phyloP scores from a whole-genome alignment of 495 filamentous ascomycete species.

The Aspergillus saccharolyticus region DNA sequence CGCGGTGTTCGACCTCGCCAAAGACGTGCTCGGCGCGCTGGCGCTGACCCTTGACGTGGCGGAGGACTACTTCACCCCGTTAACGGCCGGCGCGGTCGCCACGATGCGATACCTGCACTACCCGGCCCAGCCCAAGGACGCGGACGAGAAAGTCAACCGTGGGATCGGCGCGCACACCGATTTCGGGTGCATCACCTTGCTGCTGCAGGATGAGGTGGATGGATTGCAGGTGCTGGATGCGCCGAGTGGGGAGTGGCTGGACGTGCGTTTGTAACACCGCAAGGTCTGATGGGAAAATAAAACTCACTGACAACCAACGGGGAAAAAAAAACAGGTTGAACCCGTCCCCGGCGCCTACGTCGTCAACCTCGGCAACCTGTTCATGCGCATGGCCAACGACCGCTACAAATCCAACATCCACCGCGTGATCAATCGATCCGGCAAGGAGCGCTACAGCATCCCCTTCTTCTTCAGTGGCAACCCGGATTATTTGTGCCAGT shows the following conservation, averaged over 20 bases:
- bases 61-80: conserved; percentile 25
- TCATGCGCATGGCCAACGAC: conserved; percentile 60
- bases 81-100: conserved; percentile 33
- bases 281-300: not conserved
- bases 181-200: conserved; percentile 40
- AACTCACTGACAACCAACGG: conserved; percentile 17
- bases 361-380: conserved; percentile 52
- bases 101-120: conserved; percentile 41
- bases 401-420: conserved; percentile 51
- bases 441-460: conserved; percentile 52
- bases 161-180: conserved; percentile 47
- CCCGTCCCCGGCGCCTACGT: conserved; percentile 47
- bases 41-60: conserved; percentile 35
- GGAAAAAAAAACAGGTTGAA: conserved; percentile 41
- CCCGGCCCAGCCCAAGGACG: conserved; percentile 41
- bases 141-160: conserved; percentile 31
- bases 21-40: conserved; percentile 26
- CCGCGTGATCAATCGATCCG: conserved; percentile 46
- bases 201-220: conserved; percentile 46
- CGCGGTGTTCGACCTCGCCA: conserved; percentile 29
- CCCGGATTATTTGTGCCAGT: conserved; percentile 48
- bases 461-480: conserved; percentile 58
- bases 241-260: conserved; percentile 34
- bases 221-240: conserved; percentile 50
- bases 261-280: conserved; percentile 27